Evolutionary conservation across 306 rosid species (phyloP), one percentile per base, ranked within the genome.

Genomic region (Corylus avellana): DNA sequence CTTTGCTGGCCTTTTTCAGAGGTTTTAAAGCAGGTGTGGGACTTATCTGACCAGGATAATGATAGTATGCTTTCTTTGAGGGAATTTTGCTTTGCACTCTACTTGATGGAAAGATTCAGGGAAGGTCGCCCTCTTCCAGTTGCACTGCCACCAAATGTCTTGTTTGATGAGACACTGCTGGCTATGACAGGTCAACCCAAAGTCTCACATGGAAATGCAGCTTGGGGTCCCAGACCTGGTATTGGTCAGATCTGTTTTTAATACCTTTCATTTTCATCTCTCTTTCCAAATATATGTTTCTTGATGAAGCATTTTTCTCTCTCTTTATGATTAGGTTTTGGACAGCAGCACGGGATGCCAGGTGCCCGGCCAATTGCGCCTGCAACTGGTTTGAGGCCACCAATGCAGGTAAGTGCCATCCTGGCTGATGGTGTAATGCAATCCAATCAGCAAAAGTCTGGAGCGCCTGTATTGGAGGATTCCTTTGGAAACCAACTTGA

Each of bases 1-100:
- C 57, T 66, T 76, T 79, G 73, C 79, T 81, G 74, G 73, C 87
- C 77, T 76, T 87, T 86, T 83, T 76, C 95, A 94, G 97, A 94
- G 75, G 92, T 94, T 71, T 83, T 94, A 74, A 92, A 94, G 90
- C 96, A 91, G 88, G 98, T 91, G 77, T 94, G 97, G 98, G 97
- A 94, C 78, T 90, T 94, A 71, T 94, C 98, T 80, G 97, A 94
- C 85, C 98, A 94, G 82, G 98, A 94, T 70, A 92, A 86, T 56
- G 98, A 94, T 88, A 91, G 98, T 85, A 94, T 92, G 98, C 98
- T 94, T 84, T 90, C 98, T 48, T 85, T 94, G 85, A 94, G 85
- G 87, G 98, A 94, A 84, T 94, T 94, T 77, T 94, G 97, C 89
- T 91, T 81, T 78, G 91, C 98, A 71, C 95, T 94, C 75, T 94